phyloP scores from a whole-genome alignment of 108 stramenopile species.

The Nitzschia sp. region DNA sequence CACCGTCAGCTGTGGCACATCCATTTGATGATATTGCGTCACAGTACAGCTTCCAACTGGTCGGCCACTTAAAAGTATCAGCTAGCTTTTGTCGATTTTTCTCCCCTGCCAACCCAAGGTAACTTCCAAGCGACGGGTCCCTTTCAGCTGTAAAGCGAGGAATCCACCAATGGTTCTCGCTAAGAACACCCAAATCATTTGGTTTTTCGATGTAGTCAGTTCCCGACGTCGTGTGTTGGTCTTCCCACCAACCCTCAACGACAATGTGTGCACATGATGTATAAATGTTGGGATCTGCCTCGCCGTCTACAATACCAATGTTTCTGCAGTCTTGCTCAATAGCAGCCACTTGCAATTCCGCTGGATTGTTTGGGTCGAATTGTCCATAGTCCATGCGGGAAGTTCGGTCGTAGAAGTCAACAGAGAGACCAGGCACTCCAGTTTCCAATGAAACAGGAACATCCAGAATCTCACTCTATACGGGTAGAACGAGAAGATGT shows the following conservation, averaged over 20 bases:
- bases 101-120: constrained; percentile 35
- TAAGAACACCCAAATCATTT: background rate
- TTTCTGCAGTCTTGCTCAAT: background rate
- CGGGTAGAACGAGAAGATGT: background rate
- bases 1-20: constrained; percentile 15
- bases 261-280: constrained; percentile 20
- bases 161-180: constrained; percentile 34
- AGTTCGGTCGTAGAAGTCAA: constrained; percentile 29
- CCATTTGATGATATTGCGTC: constrained; percentile 15
- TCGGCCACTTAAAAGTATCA: constrained; percentile 36
- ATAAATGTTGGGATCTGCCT: constrained; percentile 3
- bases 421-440: background rate
- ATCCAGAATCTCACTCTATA: constrained; percentile 25
- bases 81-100: constrained; percentile 29
- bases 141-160: constrained; percentile 27
- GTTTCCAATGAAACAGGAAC: constrained; percentile 39
- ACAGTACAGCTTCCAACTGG: constrained; percentile 41
- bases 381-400: background rate
- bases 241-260: constrained; percentile 12
- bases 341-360: background rate
- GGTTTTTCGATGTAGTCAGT: background rate
- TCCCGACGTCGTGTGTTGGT: background rate
- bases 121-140: constrained; percentile 33
- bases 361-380: background rate
- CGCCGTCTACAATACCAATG: background rate